These are phyloP conservation scores for Hydnum rufescens DNA, from an alignment of 768 basidiomycete species.

Conservation along the genomic window DNA sequence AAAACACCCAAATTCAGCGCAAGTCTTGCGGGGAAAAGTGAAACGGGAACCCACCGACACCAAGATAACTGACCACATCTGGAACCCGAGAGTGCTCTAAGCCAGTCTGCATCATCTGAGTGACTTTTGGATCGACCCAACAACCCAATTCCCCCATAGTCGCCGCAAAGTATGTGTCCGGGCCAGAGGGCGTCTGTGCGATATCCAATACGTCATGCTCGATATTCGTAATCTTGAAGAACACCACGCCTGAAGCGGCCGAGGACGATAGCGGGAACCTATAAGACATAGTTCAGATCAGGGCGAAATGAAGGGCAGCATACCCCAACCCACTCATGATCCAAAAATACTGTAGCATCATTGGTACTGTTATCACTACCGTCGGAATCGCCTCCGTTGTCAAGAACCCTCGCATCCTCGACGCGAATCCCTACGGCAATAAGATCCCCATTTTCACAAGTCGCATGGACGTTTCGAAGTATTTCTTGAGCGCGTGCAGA, in stretches of 20 bases:
- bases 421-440: slow-evolving; percentile 35
- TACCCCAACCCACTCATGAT: background rate
- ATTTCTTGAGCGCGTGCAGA: slow-evolving; percentile 36
- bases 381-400: slow-evolving; percentile 11
- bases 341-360: too few species aligned
- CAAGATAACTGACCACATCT: slow-evolving; percentile 28
- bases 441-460: slow-evolving; percentile 56
- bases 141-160: slow-evolving; percentile 60
- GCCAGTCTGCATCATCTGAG: slow-evolving; percentile 64
- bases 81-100: slow-evolving; percentile 47
- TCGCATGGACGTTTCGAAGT: slow-evolving; percentile 35
- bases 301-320: background rate
- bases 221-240: slow-evolving; percentile 61
- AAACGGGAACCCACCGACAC: slow-evolving; percentile 26
- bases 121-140: slow-evolving; percentile 54
- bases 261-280: slow-evolving; percentile 11
- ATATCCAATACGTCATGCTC: slow-evolving; percentile 38
- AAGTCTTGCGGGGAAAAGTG: background rate
- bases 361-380: slow-evolving; percentile 5
- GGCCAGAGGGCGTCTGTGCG: slow-evolving; percentile 16
- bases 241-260: slow-evolving; percentile 31
- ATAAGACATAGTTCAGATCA: background rate
- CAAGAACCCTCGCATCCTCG: slow-evolving; percentile 11
- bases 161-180: slow-evolving; percentile 29
- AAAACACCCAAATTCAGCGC: slow-evolving; percentile 6